Conservation (phyloP, 2,329 filamentous ascomycete species). For the Claviceps africana region DNA sequence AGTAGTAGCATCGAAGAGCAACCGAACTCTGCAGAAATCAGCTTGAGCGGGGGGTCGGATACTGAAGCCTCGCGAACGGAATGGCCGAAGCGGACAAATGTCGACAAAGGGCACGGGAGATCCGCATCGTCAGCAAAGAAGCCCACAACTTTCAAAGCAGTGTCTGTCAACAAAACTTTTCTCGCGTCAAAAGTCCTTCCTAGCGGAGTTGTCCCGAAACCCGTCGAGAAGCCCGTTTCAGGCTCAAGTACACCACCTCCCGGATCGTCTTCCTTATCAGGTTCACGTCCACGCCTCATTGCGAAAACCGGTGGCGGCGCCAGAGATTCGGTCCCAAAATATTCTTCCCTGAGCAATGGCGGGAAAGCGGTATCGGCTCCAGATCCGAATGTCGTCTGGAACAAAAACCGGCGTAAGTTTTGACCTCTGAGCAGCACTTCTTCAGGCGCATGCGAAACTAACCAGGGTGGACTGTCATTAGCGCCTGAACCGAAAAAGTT, state of each 20-base stretch:
- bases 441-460: slow-evolving; percentile 9
- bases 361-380: slow-evolving; percentile 47
- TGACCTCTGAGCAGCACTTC: not conserved
- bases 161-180: slow-evolving; percentile 76
- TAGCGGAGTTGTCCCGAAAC: slow-evolving; percentile 31
- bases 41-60: slow-evolving; percentile 62
- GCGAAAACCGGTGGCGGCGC: slow-evolving; percentile 56
- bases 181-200: slow-evolving; percentile 53
- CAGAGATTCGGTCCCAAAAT: slow-evolving; percentile 35
- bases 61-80: slow-evolving; percentile 55
- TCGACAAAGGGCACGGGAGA: slow-evolving; percentile 44
- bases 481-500: slow-evolving; percentile 65
- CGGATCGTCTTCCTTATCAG: slow-evolving; percentile 31
- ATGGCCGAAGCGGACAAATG: slow-evolving; percentile 38
- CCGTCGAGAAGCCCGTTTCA: slow-evolving; percentile 34
- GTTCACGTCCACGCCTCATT: slow-evolving; percentile 56
- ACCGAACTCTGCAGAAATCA: slow-evolving; percentile 49
- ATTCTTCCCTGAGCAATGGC: slow-evolving; percentile 34
- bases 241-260: slow-evolving; percentile 33
- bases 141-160: slow-evolving; percentile 65
- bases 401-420: slow-evolving; percentile 67
- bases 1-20: slow-evolving; percentile 44
- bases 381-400: slow-evolving; percentile 68
- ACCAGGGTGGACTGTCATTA: slow-evolving; percentile 35
- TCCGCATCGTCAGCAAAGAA: slow-evolving; percentile 53